Base-by-base conservation (phyloP, 106 monocot species). In the Dactylorhiza incarnata region DNA sequence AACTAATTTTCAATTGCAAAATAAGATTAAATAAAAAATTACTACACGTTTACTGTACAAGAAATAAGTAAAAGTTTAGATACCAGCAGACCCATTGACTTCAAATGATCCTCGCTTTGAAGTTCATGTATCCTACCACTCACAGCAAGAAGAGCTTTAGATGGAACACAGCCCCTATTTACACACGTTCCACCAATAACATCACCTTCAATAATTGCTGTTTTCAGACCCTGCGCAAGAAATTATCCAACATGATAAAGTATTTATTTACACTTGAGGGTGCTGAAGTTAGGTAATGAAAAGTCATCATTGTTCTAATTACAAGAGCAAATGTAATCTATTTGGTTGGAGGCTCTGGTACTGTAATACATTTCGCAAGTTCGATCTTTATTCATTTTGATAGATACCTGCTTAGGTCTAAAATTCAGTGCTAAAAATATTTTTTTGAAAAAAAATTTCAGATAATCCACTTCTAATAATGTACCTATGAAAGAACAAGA, bases 81-180 rank as follows among this genome's bases (percentile, higher is more conserved):
- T 82, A 94, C 97, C 97, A 89, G 87, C 75, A 99, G 81, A 74
- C 97, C 97, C 69, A 99, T 49, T 43, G 93, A 79, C 68, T 94
- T 99, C 78, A 99, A 24, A 75, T 99, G 94, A 80, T 94, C 89
- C 65, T 99, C 94, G 77, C 82, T 85, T 75, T 94, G 89, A 77
- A 99, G 77, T 78, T 99, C 97, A 24, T 89, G 91, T 89, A 99
- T 94, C 68, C 97, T 82, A 77, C 97, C 97, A 81, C 97, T 94
- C 48, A 99, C 94, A 76, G 97, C 97, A 71, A 99, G 89, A 84
- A 99, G 94, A 83, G 97, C 97, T 84, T 99, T 94, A 43, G 97
- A 99, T 68, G 97, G 94, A 70, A 99, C 97, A 85, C 97, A 99
- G 22, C 97, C 97, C 84, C 89, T 87, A 79, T 99, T 99, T 17